A percentile compares a stretch with the other conserved stretches of the same genome.
These are phyloP conservation scores for Durotheca rogersii DNA, from an alignment of 495 filamentous ascomycete species.

Conservation along the genomic window DNA sequence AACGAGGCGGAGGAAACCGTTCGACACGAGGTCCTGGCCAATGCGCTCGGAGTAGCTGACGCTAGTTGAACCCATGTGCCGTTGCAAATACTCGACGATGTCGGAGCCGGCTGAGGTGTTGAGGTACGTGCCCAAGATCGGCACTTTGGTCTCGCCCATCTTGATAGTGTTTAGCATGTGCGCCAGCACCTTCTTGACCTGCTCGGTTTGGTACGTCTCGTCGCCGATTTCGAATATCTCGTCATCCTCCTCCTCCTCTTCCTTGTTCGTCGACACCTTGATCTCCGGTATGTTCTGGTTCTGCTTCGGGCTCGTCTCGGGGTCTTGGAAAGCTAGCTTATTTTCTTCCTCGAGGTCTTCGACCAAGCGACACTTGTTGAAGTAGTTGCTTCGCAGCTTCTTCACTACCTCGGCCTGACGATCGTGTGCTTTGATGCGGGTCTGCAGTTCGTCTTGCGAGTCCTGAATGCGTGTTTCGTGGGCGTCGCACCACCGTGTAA, in stretches of 20 bases:
- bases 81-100: slow-evolving; percentile 92
- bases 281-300: slow-evolving; percentile 55
- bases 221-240: slow-evolving; percentile 91
- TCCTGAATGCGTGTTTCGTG: slow-evolving; percentile 87
- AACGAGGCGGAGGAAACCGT: slow-evolving; percentile 86
- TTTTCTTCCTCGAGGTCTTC: slow-evolving; percentile 98
- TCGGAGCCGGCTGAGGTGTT: slow-evolving; percentile 89
- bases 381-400: slow-evolving; percentile 93
- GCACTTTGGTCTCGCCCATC: slow-evolving; percentile 86
- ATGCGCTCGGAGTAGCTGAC: slow-evolving; percentile 89
- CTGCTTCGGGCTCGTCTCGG: slow-evolving; percentile 54
- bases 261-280: slow-evolving; percentile 50
- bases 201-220: slow-evolving; percentile 74
- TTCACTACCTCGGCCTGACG: slow-evolving; percentile 86
- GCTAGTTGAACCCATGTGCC: slow-evolving; percentile 76
- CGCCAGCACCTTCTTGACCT: slow-evolving; percentile 82
- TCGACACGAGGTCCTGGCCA: slow-evolving; percentile 84
- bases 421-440: slow-evolving; percentile 85
- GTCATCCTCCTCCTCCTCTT: slow-evolving; percentile 61
- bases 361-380: slow-evolving; percentile 95
- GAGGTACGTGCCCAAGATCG: slow-evolving; percentile 90
- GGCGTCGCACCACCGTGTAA: slow-evolving; percentile 90
- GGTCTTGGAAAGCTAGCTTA: slow-evolving; percentile 93
- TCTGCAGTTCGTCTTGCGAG: slow-evolving; percentile 90
- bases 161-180: slow-evolving; percentile 88